Percentiles rank a stretch among this genome's conserved stretches.
Conservation (phyloP, 1,139 yeast genomes). For the Meyerozyma athensensis region DNA sequence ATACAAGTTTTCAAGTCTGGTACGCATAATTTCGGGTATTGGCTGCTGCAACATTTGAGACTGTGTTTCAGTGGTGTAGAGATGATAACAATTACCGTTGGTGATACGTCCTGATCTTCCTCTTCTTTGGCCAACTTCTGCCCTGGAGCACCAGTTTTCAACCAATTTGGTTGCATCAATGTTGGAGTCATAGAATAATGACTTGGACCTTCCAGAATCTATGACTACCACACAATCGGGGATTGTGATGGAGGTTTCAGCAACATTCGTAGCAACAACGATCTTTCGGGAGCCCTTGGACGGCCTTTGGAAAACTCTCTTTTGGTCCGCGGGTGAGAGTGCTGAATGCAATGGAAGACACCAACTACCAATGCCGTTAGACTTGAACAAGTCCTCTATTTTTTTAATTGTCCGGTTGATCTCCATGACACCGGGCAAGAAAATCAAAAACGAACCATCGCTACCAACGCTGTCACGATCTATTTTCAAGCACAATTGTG, state of each 20-base stretch:
- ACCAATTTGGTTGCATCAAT: slow-evolving; percentile 66
- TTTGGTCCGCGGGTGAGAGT: slow-evolving; percentile 76
- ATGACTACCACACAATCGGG: slow-evolving; percentile 92
- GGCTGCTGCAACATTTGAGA: slow-evolving; percentile 64
- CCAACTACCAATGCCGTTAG: slow-evolving; percentile 17
- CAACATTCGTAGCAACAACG: slow-evolving; percentile 85
- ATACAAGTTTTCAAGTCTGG: slow-evolving; percentile 77
- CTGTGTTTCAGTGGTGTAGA: slow-evolving; percentile 65
- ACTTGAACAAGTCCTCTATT: slow-evolving; percentile 18
- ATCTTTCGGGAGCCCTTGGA: slow-evolving; percentile 61
- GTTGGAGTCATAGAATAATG: slow-evolving; percentile 62
- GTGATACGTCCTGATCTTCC: slow-evolving; percentile 99
- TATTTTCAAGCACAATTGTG: slow-evolving; percentile 49
- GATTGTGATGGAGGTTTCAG: slow-evolving; percentile 86
- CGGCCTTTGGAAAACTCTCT: slow-evolving; percentile 57
- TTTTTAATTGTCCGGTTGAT: slow-evolving; percentile 48
- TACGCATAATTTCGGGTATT: slow-evolving; percentile 81
- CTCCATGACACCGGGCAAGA: slow-evolving; percentile 89
- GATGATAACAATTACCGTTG: slow-evolving; percentile 74
- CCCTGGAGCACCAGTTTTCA: slow-evolving; percentile 85
- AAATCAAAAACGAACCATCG: slow-evolving; percentile 74
- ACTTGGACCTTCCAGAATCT: slow-evolving; percentile 83
- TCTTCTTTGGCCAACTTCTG: slow-evolving; percentile 88
- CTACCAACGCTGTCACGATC: slow-evolving; percentile 36
- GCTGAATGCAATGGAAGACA: slow-evolving; percentile 89